phyloP scores from a whole-genome alignment of 2,329 filamentous ascomycete genomes.

The Trichophyton rubrum region DNA sequence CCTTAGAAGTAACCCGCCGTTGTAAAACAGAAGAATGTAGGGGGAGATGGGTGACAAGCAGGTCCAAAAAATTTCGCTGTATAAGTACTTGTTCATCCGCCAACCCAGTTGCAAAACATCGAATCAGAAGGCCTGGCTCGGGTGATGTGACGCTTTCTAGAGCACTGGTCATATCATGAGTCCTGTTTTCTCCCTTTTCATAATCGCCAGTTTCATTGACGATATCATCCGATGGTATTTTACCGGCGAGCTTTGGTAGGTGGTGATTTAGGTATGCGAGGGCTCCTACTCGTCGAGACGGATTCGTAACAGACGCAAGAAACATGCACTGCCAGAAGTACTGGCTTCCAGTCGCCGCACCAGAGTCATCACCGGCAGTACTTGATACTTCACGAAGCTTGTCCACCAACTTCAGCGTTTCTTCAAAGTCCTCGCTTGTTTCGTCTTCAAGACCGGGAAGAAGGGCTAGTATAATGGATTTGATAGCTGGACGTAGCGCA shows the following conservation, averaged over 20 bases:
- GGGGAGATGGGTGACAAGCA: conserved; percentile 81
- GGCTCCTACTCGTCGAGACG: conserved; percentile 70
- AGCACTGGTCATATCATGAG: conserved; percentile 23
- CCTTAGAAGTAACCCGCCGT: conserved; percentile 55
- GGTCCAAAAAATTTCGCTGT: conserved; percentile 83
- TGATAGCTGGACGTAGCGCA: conserved; percentile 72
- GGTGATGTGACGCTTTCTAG: conserved; percentile 48
- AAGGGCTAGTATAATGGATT: conserved; percentile 77
- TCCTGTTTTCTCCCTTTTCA: conserved; percentile 13
- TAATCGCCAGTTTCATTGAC: conserved; percentile 14
- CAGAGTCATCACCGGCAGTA: conserved; percentile 36
- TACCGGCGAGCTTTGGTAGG: conserved; percentile 55
- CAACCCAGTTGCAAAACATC: conserved; percentile 84
- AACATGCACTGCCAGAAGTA: conserved; percentile 99
- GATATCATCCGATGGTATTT: conserved; percentile 13
- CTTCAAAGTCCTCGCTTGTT: conserved; percentile 91
- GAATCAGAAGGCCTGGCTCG: conserved; percentile 78
- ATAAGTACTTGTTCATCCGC: conserved; percentile 79
- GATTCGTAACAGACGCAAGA: conserved; percentile 78
- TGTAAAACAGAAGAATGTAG: conserved; percentile 73
- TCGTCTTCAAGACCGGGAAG: conserved; percentile 90
- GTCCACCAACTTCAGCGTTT: conserved; percentile 66
- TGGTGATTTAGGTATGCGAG: conserved; percentile 72
- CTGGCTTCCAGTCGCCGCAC: conserved; percentile 49
- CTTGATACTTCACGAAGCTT: conserved; percentile 48